phyloP scores from a whole-genome alignment of 108 stramenopile genomes.

The Nitzschia palea region DNA sequence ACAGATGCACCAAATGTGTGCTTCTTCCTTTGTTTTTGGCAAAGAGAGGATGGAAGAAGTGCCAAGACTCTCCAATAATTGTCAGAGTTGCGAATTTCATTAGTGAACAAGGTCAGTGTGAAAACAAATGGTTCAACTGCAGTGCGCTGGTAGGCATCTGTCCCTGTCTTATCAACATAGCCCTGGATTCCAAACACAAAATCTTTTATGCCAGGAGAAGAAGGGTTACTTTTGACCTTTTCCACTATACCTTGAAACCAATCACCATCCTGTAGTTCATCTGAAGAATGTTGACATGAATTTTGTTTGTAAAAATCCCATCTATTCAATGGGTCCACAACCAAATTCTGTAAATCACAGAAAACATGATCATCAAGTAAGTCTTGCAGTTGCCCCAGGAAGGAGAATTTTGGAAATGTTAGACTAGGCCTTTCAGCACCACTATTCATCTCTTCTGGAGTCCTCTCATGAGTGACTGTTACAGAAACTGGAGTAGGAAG shows the following conservation, averaged over 20 bases:
- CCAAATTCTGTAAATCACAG: background rate
- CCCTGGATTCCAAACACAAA: background rate
- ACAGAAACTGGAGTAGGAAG: too few relatives aligned
- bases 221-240: too few relatives aligned
- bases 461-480: too few relatives aligned
- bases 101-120: background rate
- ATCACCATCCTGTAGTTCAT: background rate
- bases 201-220: too few relatives aligned
- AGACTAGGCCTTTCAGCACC: too few relatives aligned
- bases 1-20: background rate
- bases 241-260: background rate
- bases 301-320: background rate
- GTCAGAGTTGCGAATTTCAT: too few relatives aligned
- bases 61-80: too few relatives aligned
- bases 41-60: background rate
- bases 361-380: background rate
- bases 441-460: too few relatives aligned
- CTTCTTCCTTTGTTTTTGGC: background rate
- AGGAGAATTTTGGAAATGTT: background rate
- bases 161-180: background rate
- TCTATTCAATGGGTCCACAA: background rate
- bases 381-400: background rate
- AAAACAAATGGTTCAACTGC: background rate
- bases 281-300: background rate
- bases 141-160: background rate